A percentile compares a stretch with the other conserved stretches of the same genome.
phyloP scores from a whole-genome alignment of 1,139 yeast species.

The Candida smagusa region DNA sequence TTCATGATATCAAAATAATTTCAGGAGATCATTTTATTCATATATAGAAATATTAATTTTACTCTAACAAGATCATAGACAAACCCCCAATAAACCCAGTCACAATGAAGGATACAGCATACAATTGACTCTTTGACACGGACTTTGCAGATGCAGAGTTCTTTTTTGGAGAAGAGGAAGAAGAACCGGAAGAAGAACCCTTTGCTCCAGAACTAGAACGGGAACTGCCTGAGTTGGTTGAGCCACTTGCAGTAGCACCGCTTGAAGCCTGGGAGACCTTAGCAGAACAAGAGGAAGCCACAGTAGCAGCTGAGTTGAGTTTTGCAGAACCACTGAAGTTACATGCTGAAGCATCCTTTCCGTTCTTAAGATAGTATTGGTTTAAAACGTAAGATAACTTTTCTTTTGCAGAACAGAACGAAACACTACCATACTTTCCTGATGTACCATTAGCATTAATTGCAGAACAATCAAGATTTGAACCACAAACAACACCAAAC shows the following conservation, averaged over 20 bases:
- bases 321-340: conserved; percentile 42
- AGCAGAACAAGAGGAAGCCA: conserved; percentile 32
- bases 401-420: conserved; percentile 37
- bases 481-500: conserved; percentile 31
- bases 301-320: conserved; percentile 22
- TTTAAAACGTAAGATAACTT: conserved; percentile 41
- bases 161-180: conserved; percentile 19
- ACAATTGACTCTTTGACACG: conserved; percentile 28
- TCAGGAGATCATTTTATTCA: conserved; percentile 12
- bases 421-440: conserved; percentile 41
- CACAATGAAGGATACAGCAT: conserved; percentile 29
- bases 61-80: conserved; percentile 31
- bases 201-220: conserved; percentile 27
- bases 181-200: conserved; percentile 21
- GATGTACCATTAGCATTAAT: conserved; percentile 34
- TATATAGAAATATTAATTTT: conserved; percentile 2
- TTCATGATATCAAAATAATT: conserved; percentile 66
- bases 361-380: conserved; percentile 34
- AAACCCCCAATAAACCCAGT: conserved; percentile 40
- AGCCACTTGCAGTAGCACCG: conserved; percentile 15
- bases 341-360: conserved; percentile 32
- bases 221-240: conserved; percentile 14
- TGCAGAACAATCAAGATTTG: conserved; percentile 32
- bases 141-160: conserved; percentile 22
- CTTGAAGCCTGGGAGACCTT: conserved; percentile 23